phyloP scores from a whole-genome alignment of 2,329 filamentous ascomycete species.

The Pezizomycotina sp. region DNA sequence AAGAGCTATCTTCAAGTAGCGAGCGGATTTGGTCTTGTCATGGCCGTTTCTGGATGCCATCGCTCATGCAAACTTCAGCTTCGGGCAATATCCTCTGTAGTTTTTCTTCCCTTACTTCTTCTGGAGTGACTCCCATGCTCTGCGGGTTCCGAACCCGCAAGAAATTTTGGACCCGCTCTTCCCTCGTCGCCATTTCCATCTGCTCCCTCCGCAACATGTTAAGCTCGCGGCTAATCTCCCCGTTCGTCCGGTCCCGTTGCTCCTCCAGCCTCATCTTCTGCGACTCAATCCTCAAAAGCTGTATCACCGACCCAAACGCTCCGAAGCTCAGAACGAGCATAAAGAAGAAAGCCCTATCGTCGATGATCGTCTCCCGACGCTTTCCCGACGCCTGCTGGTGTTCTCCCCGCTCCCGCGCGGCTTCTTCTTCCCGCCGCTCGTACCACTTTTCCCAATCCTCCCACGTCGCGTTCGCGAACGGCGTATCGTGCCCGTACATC shows the following conservation, averaged over 20 bases:
- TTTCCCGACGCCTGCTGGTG: constrained; percentile 27
- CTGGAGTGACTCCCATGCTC: constrained; percentile 20
- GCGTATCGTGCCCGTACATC: constrained; percentile 33
- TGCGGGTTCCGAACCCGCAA: constrained; percentile 51
- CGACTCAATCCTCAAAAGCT: constrained; percentile 15
- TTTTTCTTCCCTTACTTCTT: constrained; percentile 33
- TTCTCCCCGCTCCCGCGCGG: constrained; percentile 1
- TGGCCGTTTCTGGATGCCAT: constrained; percentile 28
- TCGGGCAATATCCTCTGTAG: constrained; percentile 33
- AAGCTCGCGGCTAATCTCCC: constrained; percentile 47
- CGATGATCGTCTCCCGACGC: constrained; percentile 37
- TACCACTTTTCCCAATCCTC: constrained; percentile 90
- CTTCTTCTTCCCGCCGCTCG: constrained; percentile 32
- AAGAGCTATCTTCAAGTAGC: no score
- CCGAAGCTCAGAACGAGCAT: constrained; percentile 41
- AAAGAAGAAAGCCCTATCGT: constrained; percentile 54
- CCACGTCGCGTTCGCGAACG: constrained; percentile 74
- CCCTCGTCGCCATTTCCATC: constrained; percentile 37
- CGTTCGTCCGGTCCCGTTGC: constrained; percentile 47
- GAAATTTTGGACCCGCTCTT: constrained; percentile 61
- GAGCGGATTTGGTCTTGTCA: no score
- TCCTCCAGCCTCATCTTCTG: constrained; percentile 30
- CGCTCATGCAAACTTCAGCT: constrained; percentile 34
- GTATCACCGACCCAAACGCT: constrained; percentile 16
- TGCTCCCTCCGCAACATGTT: constrained; percentile 39